Evolutionary conservation across 257 asterid species (phyloP).

Genomic region (Parsonsia alboflavescens): DNA sequence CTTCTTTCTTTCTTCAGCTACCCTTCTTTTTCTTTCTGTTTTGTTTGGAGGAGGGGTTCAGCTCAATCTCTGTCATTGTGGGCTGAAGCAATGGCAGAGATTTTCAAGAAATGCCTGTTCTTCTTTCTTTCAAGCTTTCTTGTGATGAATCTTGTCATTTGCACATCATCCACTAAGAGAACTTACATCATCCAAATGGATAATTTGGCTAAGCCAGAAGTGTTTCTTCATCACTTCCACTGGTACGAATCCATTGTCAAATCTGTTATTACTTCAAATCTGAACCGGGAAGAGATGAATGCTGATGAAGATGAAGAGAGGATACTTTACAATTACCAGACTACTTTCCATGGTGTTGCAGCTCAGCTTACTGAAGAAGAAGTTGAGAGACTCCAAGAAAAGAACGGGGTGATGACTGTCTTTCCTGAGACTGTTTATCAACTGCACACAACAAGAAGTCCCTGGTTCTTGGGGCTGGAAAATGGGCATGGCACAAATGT

Average conservation of each 20-base stretch:
- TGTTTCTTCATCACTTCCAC: conserved; percentile 45
- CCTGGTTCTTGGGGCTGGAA: conserved; percentile 71
- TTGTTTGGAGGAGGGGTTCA: no score
- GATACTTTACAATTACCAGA: conserved; percentile 59
- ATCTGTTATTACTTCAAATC: conserved; percentile 30
- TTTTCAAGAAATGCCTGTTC: conserved; percentile 32
- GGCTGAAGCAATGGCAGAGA: conserved; percentile 34
- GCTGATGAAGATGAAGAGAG: conserved; percentile 29
- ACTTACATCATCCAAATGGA: conserved; percentile 74
- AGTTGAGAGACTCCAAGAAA: conserved; percentile 26
- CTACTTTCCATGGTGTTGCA: conserved; percentile 86
- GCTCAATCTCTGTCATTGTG: conserved; percentile 6
- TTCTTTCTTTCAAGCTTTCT: conserved; percentile 25
- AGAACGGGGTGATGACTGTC: conserved; percentile 49
- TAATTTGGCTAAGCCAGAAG: conserved; percentile 60
- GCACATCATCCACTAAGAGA: conserved; percentile 27
- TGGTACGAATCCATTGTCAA: conserved; percentile 73
- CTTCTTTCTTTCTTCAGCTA: neutral
- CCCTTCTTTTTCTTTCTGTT: no score
- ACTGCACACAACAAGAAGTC: conserved; percentile 90
- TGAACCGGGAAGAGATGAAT: conserved; percentile 6
- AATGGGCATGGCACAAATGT: conserved; percentile 30
- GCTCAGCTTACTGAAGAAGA: conserved; percentile 59
- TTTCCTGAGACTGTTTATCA: conserved; percentile 59
- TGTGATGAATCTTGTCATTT: conserved; percentile 9